Evolutionary conservation across 164 flowering plant species (phyloP), one percentile per base, ranked within the genome.

Genomic region (Annona cherimola): DNA sequence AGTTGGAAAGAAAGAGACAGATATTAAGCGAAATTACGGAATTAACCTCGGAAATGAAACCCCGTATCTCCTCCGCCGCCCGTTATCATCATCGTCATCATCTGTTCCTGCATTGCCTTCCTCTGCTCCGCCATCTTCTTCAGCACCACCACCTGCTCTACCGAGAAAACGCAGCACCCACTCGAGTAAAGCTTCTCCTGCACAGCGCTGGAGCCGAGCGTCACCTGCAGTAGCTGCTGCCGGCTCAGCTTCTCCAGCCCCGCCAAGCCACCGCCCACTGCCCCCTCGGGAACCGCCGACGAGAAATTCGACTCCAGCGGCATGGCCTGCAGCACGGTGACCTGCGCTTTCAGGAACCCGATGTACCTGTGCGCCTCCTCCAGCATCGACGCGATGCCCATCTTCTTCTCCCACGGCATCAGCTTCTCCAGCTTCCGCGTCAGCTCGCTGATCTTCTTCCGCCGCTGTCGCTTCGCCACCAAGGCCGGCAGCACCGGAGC

Each of bases 351-450:
- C 4, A 93, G 80, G 78, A 86, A 91, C 82, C 71, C 80, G 69
- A 89, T 74, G 85, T 93, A 90, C 85, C 89, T 88, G 80, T 75
- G 74, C 44, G 88, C 85, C 76, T 90, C 90, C 66, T 84, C 90
- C n/a, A 90, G 83, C 83, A 85, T 67, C n/a, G 87, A 84, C 42
- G 86, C 88, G 42, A 43, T 84, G 79, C 81, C 86, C 91, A 88
- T 85, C 75, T 86, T 89, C 76, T 72, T 83, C 16, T 84, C 83
- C 80, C 79, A 81, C 2, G 96, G 98, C 81, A 93, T 73, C 70
- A 91, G 88, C 73, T 82, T 81, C 78, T 84, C 81, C 59, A 91
- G 76, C 50, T 72, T 61, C 45, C 83, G 75, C 0, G 74, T 79
- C 76, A 74, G 82, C 39, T 90, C 96, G 77, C 88, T 79, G 6